Base-by-base conservation (phyloP, 169 alveolate species). In the Plasmodium blacklocki region DNA sequence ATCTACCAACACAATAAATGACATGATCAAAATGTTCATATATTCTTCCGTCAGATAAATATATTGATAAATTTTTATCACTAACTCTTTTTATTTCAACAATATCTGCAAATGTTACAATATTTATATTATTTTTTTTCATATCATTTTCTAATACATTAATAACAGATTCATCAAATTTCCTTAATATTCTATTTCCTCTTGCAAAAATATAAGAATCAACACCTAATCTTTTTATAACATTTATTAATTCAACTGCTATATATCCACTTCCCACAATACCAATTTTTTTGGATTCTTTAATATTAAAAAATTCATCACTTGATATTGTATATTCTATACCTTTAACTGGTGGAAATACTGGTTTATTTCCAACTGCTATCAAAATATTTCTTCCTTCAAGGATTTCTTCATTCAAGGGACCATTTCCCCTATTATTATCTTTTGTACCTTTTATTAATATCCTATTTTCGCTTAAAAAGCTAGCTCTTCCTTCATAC, bases 241-340 rank as follows among this genome's bases (percentile, higher is more conserved):
- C 95, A n/a, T 98, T 97, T 2, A 98, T 97, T 86, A 97, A 88
- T 92, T 98, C 99, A 29, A 96, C 96, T 0, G 98, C 98, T 43
- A 97, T 97, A 93, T 97, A 98, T 2, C 99, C 98, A 8, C 98
- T 98, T 1, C 99, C 99, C 7, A 97, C 89, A 21, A 98, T 97
- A n/a, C 98, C 95, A 11, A 96, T 96, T 63, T 93, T 95, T 88
- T 96, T 95, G 21, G 99, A 99, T 59, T 95, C 94, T 75, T 93
- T 90, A 83, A 97, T 76, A 15, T 88, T 93, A 85, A 98, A 97
- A 88, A 98, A 93, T 68, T 97, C 99, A 92, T 97, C 99, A 73
- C 97, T 93, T 63, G 95, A 94, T 50, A 95, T 95, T 71, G 97
- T 91, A 66, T 56, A 75, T 85, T 96, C 96, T 9, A 76, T 93